These are phyloP conservation scores for Secale cereale DNA, from an alignment of 176 grass and related monocot species.

Conservation along the genomic window DNA sequence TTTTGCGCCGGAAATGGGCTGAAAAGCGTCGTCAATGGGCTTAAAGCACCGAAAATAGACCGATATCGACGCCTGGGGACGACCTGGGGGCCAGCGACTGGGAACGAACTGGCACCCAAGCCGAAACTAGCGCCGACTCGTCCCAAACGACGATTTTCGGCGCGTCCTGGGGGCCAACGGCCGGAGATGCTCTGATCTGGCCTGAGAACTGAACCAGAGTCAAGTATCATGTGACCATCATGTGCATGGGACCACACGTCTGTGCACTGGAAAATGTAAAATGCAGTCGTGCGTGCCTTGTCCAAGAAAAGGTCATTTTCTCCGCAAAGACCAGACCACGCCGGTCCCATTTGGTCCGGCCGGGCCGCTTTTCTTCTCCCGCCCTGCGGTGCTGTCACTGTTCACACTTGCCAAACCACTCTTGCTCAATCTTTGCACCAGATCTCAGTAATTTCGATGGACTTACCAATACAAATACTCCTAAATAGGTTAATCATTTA, in stretches of 20 bases:
- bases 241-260: neutral
- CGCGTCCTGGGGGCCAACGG: too few species aligned
- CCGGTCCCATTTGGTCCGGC: neutral
- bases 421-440: neutral
- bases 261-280: neutral
- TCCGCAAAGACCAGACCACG: slow-evolving; percentile 21
- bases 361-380: neutral
- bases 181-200: too few species aligned
- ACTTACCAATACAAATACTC: neutral
- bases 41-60: too few species aligned
- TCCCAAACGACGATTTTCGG: too few species aligned
- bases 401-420: slow-evolving; percentile 27
- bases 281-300: neutral
- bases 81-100: too few species aligned
- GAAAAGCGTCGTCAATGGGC: too few species aligned
- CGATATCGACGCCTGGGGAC: too few species aligned
- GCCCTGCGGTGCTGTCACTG: neutral
- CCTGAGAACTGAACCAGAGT: too few species aligned
- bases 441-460: neutral
- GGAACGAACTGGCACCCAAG: too few species aligned
- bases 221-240: neutral
- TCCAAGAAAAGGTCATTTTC: neutral
- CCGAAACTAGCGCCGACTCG: too few species aligned
- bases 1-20: too few species aligned
- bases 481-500: neutral